Evolutionary conservation across 768 basidiomycete genomes (phyloP), one percentile per base, ranked within the genome.

Genomic region (Tubosaeta sp.): DNA sequence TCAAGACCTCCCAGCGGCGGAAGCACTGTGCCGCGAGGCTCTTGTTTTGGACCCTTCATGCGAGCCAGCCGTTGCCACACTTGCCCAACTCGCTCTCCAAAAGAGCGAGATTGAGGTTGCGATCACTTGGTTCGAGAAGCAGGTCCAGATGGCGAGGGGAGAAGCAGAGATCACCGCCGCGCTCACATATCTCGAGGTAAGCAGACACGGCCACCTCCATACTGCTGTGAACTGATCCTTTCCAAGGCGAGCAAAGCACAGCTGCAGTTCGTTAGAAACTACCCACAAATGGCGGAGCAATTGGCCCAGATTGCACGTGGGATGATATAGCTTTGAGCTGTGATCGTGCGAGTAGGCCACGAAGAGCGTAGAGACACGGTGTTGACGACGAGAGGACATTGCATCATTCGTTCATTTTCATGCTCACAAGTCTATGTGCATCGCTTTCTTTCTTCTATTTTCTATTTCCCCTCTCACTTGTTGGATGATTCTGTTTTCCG

Each of bases 41-140:
- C 76, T 99, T 19, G 73, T 77, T 45, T 81, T 94, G 50, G 97
- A 99, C 69, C 76, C 89, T 11, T 93, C 94, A 58, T 98, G 95
- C 70, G 97, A 99, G 66, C 91, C 95, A 11, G 97, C 95, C 0
- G 86, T 98, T 5, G 92, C 93, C 16, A 97, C 95, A 1, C 82
- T 98, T 27, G 95, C 95, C 4, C 97, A 99, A 69, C 78, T 99
- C 19, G 83, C 81, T 54, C 70, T 98, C 56, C 95, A 98, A 71
- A 92, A 95, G 71, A 84, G 86, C 64, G 88, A 89, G 73, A 84
- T 97, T 54, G 83, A 88, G 37, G 78, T 84, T 53, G 97, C 95
- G 2, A 82, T 93, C 53, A 79, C 83, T 63, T 84, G 92, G 83
- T 97, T 99, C 61, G 80, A 83, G 66, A 79, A 81, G 65, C 89